These are phyloP conservation scores for Mesotaenium endlicherianum DNA, from an alignment of 139 green algal genomes.

Conservation along the genomic window DNA sequence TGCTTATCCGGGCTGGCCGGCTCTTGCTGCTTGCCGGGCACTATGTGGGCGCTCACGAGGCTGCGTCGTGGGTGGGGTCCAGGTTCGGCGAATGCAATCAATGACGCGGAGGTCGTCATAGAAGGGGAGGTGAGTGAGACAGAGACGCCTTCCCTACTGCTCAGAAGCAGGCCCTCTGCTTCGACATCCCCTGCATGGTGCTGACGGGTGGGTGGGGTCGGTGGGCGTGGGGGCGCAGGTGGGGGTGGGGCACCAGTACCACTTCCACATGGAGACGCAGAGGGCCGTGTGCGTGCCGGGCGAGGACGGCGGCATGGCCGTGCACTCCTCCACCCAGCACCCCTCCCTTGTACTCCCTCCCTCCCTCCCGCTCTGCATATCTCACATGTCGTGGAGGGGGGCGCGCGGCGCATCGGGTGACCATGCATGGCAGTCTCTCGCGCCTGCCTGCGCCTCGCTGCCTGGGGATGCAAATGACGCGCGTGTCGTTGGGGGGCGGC, in stretches of 20 bases:
- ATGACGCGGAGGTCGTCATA: conserved; percentile 26
- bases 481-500: background rate
- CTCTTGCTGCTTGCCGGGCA: too few relatives aligned
- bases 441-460: background rate
- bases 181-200: too few relatives aligned
- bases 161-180: too few relatives aligned
- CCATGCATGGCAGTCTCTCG: background rate
- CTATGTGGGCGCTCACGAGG: too few relatives aligned
- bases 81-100: background rate
- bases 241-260: conserved; percentile 48
- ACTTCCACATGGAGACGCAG: conserved; percentile 72
- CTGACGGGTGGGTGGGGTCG: conserved; percentile 80
- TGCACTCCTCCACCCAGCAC: conserved; percentile 56
- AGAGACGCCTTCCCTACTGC: conserved; percentile 65
- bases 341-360: background rate
- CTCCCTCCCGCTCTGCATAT: background rate
- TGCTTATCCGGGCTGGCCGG: too few relatives aligned
- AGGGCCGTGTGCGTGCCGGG: conserved; percentile 53
- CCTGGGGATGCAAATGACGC: too few relatives aligned
- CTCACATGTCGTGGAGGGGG: background rate
- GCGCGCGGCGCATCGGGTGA: background rate
- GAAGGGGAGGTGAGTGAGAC: conserved; percentile 54
- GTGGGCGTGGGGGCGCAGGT: conserved; percentile 62
- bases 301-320: conserved; percentile 59
- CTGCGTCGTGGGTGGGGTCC: too few relatives aligned